Conservation (phyloP, 1,284 basidiomycete species). For the Fomitopsis pinicola region DNA sequence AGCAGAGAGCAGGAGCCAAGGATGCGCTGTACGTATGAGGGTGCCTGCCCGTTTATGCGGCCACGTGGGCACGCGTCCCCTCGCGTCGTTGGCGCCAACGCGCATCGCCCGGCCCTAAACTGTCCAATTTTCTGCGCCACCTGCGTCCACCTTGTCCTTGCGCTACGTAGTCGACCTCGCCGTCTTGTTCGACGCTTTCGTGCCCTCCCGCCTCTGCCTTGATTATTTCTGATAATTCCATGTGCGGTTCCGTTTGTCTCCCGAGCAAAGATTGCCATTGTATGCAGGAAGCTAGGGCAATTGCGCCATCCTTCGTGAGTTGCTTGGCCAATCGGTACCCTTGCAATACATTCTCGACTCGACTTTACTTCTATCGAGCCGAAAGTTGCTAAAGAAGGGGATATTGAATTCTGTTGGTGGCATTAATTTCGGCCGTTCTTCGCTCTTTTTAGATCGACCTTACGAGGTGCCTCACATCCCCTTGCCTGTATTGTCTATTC, state of each 20-base stretch:
- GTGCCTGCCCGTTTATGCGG: conserved; percentile 2
- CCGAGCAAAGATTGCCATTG: not conserved
- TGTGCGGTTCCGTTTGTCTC: not conserved
- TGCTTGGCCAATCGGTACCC: conserved; percentile 2
- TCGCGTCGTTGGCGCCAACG: not conserved
- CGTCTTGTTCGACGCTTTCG: not conserved
- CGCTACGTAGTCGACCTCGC: not conserved
- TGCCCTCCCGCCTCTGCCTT: no score
- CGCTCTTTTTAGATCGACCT: conserved; percentile 7
- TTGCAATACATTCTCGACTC: conserved; percentile 6
- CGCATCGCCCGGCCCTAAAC: conserved; percentile 5
- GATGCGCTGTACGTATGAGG: not conserved
- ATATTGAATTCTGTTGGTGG: conserved; percentile 4
- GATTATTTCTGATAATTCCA: not conserved
- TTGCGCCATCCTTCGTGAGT: not conserved
- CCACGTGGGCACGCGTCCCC: conserved; percentile 5
- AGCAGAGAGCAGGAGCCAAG: not conserved
- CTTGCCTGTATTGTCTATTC: no score
- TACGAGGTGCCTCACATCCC: conserved; percentile 12
- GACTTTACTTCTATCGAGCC: conserved; percentile 3
- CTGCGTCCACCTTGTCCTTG: not conserved
- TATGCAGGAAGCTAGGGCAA: not conserved
- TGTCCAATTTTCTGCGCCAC: not conserved
- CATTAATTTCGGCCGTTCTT: conserved; percentile 14
- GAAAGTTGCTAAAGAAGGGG: conserved; percentile 13